Conservation (phyloP, 495 filamentous ascomycete genomes). For the Neurospora sp. region DNA sequence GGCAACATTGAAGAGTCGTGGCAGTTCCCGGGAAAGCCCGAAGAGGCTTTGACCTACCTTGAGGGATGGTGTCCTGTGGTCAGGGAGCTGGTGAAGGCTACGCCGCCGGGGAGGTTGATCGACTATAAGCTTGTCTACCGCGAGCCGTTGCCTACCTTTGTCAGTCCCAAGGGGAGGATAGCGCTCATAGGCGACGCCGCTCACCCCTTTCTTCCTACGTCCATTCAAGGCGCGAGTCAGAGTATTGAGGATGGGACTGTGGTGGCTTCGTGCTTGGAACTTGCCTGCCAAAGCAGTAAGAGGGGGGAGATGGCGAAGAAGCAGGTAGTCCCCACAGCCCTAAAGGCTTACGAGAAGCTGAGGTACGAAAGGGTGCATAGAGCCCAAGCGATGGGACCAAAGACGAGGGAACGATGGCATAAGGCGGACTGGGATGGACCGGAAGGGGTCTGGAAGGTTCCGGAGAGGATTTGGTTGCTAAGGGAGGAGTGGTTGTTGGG, state of each 20-base stretch:
- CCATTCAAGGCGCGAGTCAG: slow-evolving; percentile 58
- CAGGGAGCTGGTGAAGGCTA: slow-evolving; percentile 47
- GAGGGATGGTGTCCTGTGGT: slow-evolving; percentile 58
- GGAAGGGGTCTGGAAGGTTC: slow-evolving; percentile 43
- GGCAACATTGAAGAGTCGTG: slow-evolving; percentile 48
- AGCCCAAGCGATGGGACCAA: slow-evolving; percentile 49
- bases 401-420: slow-evolving; percentile 51
- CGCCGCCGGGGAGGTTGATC: slow-evolving; percentile 46
- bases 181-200: slow-evolving; percentile 59
- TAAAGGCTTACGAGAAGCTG: slow-evolving; percentile 38
- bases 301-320: not conserved
- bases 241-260: slow-evolving; percentile 65
- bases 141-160: slow-evolving; percentile 57
- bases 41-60: slow-evolving; percentile 46
- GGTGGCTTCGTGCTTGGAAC: slow-evolving; percentile 50
- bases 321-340: slow-evolving; percentile 26
- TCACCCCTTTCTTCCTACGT: slow-evolving; percentile 64
- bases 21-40: slow-evolving; percentile 50
- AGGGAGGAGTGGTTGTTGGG: slow-evolving; percentile 50
- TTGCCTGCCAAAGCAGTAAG: slow-evolving; percentile 20
- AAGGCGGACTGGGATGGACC: slow-evolving; percentile 42
- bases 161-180: slow-evolving; percentile 47
- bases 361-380: slow-evolving; percentile 43
- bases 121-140: slow-evolving; percentile 67
- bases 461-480: slow-evolving; percentile 43